These are phyloP conservation scores for Hypoxylon cercidicola DNA, from an alignment of 495 filamentous ascomycete genomes.

Conservation along the genomic window DNA sequence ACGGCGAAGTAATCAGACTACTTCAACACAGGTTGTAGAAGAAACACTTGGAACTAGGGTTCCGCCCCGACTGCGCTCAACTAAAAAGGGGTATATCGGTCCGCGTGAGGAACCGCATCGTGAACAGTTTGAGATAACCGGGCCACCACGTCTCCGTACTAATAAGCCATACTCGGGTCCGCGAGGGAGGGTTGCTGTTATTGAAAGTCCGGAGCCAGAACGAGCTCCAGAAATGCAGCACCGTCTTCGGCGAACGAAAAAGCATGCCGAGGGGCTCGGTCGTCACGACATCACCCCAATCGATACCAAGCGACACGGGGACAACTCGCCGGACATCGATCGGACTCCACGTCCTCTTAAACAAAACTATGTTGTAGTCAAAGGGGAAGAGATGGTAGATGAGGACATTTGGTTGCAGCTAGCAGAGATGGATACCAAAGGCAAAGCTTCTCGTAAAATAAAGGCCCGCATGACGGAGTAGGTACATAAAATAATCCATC, in stretches of 20 bases:
- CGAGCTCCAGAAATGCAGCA: conserved; percentile 1
- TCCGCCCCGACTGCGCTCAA: conserved; percentile 18
- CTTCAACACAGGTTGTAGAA: neutral
- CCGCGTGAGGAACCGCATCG: conserved; percentile 7
- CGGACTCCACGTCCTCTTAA: neutral
- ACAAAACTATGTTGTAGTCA: neutral
- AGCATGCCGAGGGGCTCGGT: neutral
- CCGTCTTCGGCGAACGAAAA: conserved; percentile 23
- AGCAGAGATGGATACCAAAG: conserved; percentile 15
- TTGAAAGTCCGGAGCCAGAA: neutral
- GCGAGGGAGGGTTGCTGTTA: conserved; percentile 16
- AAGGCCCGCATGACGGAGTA: conserved; percentile 8
- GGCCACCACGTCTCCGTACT: conserved; percentile 10
- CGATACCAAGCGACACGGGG: neutral
- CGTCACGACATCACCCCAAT: neutral
- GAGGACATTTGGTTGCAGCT: conserved; percentile 36
- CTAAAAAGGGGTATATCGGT: conserved; percentile 31
- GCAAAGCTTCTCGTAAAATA: conserved; percentile 8
- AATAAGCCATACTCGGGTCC: conserved; percentile 30
- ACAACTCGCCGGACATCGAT: neutral
- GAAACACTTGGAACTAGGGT: conserved; percentile 6
- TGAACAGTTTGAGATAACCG: neutral
- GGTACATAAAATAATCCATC: conserved; percentile 15
- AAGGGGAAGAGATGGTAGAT: neutral
- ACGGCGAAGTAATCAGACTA: neutral